Conservation (phyloP, 164 flowering plant species). For the Vitis amurensis region DNA sequence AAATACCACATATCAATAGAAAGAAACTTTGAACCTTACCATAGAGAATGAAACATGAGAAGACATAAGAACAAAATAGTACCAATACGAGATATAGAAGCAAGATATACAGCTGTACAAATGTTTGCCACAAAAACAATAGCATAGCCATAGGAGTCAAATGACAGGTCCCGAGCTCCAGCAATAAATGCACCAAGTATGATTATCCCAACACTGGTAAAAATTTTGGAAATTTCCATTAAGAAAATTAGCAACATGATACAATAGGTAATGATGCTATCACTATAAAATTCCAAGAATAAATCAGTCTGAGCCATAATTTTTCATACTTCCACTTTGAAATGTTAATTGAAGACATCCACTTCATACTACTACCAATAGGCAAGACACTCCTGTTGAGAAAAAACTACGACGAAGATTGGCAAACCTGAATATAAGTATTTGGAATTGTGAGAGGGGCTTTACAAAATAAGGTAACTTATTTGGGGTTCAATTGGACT, state of each 20-base stretch:
- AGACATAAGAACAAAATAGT: constrained; percentile 1
- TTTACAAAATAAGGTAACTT: no score
- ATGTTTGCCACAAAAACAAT: constrained; percentile 46
- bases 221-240: constrained; percentile 19
- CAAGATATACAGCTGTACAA: constrained; percentile 47
- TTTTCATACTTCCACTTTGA: neutral
- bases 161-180: constrained; percentile 48
- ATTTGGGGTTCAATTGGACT: no score
- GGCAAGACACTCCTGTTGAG: no score
- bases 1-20: neutral
- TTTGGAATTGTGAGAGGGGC: no score
- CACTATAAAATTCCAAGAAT: neutral
- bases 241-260: constrained; percentile 10
- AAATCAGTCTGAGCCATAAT: neutral
- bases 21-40: neutral
- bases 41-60: neutral
- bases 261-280: neutral
- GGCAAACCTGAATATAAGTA: no score
- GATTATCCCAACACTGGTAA: constrained; percentile 51
- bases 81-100: constrained; percentile 49
- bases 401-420: no score
- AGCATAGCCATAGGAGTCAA: constrained; percentile 38
- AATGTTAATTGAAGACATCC: no score
- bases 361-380: no score
- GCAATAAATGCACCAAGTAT: constrained; percentile 48